Base-by-base conservation (phyloP, 306 rosid genomes). In the Echinosophora koreensis region DNA sequence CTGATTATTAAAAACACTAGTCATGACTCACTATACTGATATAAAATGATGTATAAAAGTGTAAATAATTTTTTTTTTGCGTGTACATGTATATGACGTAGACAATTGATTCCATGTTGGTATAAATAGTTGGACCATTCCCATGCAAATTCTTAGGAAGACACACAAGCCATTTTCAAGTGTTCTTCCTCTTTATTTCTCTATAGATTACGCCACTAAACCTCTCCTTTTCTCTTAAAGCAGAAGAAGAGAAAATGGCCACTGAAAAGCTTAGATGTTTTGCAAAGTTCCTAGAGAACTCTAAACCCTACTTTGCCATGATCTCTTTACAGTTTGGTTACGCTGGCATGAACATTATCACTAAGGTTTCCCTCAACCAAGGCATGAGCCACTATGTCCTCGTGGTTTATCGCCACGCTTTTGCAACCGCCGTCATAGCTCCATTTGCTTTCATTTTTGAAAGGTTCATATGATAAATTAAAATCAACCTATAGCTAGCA, bases 381-480 rank as follows among this genome's bases (percentile, higher is more conserved):
- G 97, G 98, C 77, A 95, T 95, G 97, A 95, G 98, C 38, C 97
- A 95, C 86, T 95, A 90, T 55, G 97, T 95, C 8, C 97, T 95
- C 0, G 98, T 95, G 8, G 97, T 89, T 66, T 95, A 95, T 55
- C 97, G 98, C 44, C 98, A 95, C 3, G 97, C 93, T 22, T 18
- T 95, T 2, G 98, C 98, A 7, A 92, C 97, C 0, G 88, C 89
- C 0, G 70, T 54, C n/a, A 90, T 95, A 0, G 95, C 86, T 46
- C 98, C 97, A 7, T 92, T 95, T 41, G 97, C 93, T 55, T 77
- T 92, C 77, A 52, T 88, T 32, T 86, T 95, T 39, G 98, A 95
- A 78, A 89, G 97, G 98, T 93, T 30, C 3, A 16, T 72, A 14
- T 5, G 0, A 11, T 5, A 0, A 13, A n/a, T 9, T 38, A 61